These are phyloP conservation scores for Datisca glomerata DNA, from an alignment of 306 rosid genomes.

Conservation along the genomic window DNA sequence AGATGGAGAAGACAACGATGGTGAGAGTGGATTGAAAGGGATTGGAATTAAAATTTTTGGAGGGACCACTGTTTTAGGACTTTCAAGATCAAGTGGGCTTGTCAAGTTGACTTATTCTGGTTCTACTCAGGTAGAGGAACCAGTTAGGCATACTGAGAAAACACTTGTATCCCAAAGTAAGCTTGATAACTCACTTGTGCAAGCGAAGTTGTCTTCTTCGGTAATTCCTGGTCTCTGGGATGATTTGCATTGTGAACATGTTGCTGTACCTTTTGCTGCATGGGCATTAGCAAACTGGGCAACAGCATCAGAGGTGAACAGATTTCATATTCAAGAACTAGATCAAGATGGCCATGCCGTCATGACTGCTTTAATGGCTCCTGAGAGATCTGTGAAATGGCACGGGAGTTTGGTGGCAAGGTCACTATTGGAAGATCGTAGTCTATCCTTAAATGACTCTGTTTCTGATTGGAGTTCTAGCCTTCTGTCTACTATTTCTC, in stretches of 20 bases:
- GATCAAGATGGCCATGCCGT: constrained; percentile 86
- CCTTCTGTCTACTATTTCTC: constrained; percentile 77
- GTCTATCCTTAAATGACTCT: constrained; percentile 57
- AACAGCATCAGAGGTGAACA: constrained; percentile 53
- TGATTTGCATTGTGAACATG: constrained; percentile 89
- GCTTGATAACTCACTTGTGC: constrained; percentile 24
- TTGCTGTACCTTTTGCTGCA: constrained; percentile 95
- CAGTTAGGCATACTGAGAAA: constrained; percentile 16
- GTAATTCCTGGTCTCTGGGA: constrained; percentile 98
- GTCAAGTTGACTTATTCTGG: constrained; percentile 35
- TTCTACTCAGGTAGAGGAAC: constrained; percentile 18
- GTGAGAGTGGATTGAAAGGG: constrained; percentile 53
- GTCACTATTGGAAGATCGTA: constrained; percentile 61
- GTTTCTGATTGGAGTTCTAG: constrained; percentile 86
- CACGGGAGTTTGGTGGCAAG: constrained; percentile 79
- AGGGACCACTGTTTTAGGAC: constrained; percentile 67
- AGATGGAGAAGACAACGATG: constrained; percentile 41
- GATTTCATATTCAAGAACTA: constrained; percentile 63
- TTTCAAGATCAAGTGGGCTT: constrained; percentile 35
- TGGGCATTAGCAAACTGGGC: constrained; percentile 99
- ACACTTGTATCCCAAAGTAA: constrained; percentile 25
- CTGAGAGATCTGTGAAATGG: constrained; percentile 98
- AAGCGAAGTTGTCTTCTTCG: constrained; percentile 34
- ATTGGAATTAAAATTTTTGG: constrained; percentile 83
- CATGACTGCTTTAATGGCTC: constrained; percentile 83